These are phyloP conservation scores for Hamamelis virginiana DNA, from an alignment of 164 flowering plant genomes.

Conservation along the genomic window DNA sequence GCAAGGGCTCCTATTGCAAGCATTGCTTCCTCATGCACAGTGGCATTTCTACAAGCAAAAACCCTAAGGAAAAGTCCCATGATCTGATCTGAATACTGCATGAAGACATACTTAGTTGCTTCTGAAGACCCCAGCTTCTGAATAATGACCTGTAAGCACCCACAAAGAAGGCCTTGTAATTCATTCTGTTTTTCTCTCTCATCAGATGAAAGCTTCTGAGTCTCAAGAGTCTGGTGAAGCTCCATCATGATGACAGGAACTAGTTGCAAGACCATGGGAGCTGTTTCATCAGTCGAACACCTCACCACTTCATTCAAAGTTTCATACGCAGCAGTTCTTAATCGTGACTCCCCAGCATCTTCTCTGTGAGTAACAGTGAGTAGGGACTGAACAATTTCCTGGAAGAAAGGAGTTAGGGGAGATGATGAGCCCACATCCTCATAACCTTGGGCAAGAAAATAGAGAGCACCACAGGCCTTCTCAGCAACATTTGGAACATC, in stretches of 20 bases:
- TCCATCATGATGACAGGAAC: slow-evolving; percentile 60
- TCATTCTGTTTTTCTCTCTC: slow-evolving; percentile 62
- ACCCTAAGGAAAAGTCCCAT: slow-evolving; percentile 66
- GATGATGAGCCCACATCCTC: slow-evolving; percentile 55
- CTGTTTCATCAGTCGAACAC: slow-evolving; percentile 62
- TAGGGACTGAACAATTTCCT: slow-evolving; percentile 62
- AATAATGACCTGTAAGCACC: slow-evolving; percentile 67
- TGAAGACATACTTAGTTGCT: slow-evolving; percentile 45
- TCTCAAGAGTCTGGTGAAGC: slow-evolving; percentile 62
- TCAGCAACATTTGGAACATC: slow-evolving; percentile 74
- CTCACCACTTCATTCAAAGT: slow-evolving; percentile 75
- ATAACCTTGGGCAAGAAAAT: slow-evolving; percentile 70
- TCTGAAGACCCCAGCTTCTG: slow-evolving; percentile 65
- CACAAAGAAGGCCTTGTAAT: slow-evolving; percentile 68
- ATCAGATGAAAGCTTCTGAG: slow-evolving; percentile 53
- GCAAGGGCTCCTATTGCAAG: slow-evolving; percentile 73
- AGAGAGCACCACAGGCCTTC: slow-evolving; percentile 76
- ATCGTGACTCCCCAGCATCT: slow-evolving; percentile 65
- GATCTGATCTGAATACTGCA: slow-evolving; percentile 68
- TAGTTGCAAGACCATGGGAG: slow-evolving; percentile 55
- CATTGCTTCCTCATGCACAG: slow-evolving; percentile 78
- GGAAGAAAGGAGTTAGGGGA: slow-evolving; percentile 61
- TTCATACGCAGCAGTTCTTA: slow-evolving; percentile 71
- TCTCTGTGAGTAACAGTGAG: slow-evolving; percentile 58
- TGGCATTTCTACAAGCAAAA: slow-evolving; percentile 65